Evolutionary conservation across 179 eudicot species (phyloP), one percentile per base, ranked within the genome.

Genomic region (Silene coronaria): DNA sequence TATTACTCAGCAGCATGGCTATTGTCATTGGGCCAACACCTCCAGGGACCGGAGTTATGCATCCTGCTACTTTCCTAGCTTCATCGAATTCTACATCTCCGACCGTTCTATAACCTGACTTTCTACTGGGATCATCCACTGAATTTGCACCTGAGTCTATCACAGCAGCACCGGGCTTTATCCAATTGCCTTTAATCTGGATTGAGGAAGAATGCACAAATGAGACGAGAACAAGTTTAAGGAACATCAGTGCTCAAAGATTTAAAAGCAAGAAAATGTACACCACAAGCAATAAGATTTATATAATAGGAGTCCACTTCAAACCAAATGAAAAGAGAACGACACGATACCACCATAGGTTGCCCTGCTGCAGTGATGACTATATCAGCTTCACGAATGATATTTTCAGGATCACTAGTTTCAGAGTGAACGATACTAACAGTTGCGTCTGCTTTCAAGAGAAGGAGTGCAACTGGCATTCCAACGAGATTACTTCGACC

Each of bases 401-500:
- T 85, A 48, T 57, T 75, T 80, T 90, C 90, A 19, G 94, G 96
- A 53, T 94, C 80, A 51, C 71, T 79, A 23, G 97, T 92, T 72
- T 81, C 95, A 3, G 99, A 95, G 76, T 95, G 99, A 77, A 90
- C 97, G 26, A 92, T 72, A 65, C 91, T 85, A 68, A 95, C 93
- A 30, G 97, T 92, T 38, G 97, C 97, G 84, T 95, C 97, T 45
- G 88, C 99, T 79, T 92, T 95, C 74, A 92, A 83, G 72, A 95
- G 99, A 48, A 95, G 88, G 38, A 92, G 82, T 59, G 97, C 83
- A 74, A 91, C 97, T 34, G 97, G 99, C 78, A 92, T 79, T 48
- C 99, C 97, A 63, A 95, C 97, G 71, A 92, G 92, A 82, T 95
- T 90, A 80, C 97, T 92, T 79, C 97, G 88, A 73, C 99, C 99